These are phyloP conservation scores for Citrus mangshanensis DNA, from an alignment of 345 rosid species.

Conservation along the genomic window DNA sequence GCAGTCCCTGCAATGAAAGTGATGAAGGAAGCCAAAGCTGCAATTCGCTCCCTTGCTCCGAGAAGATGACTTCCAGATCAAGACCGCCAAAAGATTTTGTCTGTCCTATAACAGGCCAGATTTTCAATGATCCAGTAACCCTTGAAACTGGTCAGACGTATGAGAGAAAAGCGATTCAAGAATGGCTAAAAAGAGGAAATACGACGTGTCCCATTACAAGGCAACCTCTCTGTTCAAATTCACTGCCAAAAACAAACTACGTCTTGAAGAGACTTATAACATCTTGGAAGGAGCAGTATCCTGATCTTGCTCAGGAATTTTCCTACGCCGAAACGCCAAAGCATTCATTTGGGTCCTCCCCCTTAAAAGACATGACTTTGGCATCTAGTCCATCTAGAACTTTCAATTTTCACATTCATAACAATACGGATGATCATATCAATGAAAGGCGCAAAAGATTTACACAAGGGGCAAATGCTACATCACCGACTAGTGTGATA, in stretches of 20 bases:
- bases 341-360: constrained; percentile 32
- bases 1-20: constrained; percentile 35
- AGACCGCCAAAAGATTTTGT: constrained; percentile 71
- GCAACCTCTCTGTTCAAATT: constrained; percentile 38
- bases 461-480: constrained; percentile 20
- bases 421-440: constrained; percentile 20
- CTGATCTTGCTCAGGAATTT: constrained; percentile 60
- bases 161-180: constrained; percentile 71
- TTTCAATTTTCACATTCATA: constrained; percentile 11
- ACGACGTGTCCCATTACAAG: constrained; percentile 62
- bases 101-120: constrained; percentile 62
- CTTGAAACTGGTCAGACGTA: constrained; percentile 78
- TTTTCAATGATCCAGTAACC: constrained; percentile 61
- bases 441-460: constrained; percentile 37
- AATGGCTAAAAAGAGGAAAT: constrained; percentile 64
- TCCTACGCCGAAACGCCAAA: constrained; percentile 52
- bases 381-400: constrained; percentile 22
- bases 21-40: constrained; percentile 52
- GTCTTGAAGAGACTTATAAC: constrained; percentile 62
- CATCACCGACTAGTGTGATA: constrained; percentile 64
- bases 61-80: constrained; percentile 35
- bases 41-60: constrained; percentile 43
- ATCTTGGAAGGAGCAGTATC: constrained; percentile 65
- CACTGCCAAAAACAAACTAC: constrained; percentile 65
- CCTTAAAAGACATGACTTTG: constrained; percentile 19